Percentiles rank a stretch among this genome's conserved stretches.
These are phyloP conservation scores for Tylopilus vinaceipallidus DNA, from an alignment of 768 basidiomycete species.

Conservation along the genomic window DNA sequence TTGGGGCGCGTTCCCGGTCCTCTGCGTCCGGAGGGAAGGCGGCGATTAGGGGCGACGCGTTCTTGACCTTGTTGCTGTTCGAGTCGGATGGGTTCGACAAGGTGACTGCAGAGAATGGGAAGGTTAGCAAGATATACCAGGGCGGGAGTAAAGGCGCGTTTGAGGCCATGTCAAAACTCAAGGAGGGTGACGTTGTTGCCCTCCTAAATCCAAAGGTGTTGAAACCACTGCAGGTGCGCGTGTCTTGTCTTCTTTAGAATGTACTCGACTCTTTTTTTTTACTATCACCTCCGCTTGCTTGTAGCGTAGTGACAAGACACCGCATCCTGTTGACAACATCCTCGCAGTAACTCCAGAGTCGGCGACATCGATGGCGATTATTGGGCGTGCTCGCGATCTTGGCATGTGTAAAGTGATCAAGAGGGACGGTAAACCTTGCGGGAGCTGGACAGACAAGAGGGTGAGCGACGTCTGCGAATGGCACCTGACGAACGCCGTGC, in stretches of 20 bases:
- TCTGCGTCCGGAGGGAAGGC: slow-evolving; percentile 56
- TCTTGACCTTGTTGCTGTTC: slow-evolving; percentile 81
- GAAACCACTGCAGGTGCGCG: slow-evolving; percentile 77
- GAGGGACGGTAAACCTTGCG: slow-evolving; percentile 78
- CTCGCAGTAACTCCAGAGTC: slow-evolving; percentile 87
- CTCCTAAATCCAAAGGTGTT: slow-evolving; percentile 85
- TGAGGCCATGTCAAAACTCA: slow-evolving; percentile 80
- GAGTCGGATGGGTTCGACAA: slow-evolving; percentile 76
- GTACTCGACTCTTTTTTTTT: neutral
- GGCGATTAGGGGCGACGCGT: slow-evolving; percentile 76
- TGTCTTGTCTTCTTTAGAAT: neutral
- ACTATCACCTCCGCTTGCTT: neutral
- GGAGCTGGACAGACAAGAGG: slow-evolving; percentile 89
- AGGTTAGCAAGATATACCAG: slow-evolving; percentile 63
- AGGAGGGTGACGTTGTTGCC: slow-evolving; percentile 87
- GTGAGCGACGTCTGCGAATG: slow-evolving; percentile 87
- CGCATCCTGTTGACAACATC: slow-evolving; percentile 78
- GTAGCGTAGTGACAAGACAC: slow-evolving; percentile 42
- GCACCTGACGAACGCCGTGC: slow-evolving; percentile 81
- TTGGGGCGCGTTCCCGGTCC: slow-evolving; percentile 59
- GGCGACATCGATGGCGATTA: slow-evolving; percentile 73
- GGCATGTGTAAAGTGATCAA: slow-evolving; percentile 79
- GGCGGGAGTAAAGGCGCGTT: slow-evolving; percentile 94
- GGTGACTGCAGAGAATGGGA: slow-evolving; percentile 49
- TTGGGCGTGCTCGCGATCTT: slow-evolving; percentile 85